Base-by-base conservation (phyloP, 1,139 yeast genomes). In the Magnusiomyces fungicola region DNA sequence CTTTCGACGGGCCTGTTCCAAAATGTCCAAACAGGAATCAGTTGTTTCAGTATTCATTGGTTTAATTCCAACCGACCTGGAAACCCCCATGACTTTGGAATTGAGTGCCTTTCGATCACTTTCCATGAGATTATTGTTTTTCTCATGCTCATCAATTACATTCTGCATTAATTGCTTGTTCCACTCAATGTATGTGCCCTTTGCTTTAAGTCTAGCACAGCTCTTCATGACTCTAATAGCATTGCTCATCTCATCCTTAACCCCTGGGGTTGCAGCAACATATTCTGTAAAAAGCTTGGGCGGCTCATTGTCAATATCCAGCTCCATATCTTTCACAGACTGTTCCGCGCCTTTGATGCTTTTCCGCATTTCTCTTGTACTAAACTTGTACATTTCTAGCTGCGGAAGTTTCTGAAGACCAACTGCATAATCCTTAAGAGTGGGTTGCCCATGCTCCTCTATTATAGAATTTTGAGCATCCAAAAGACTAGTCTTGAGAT, bases 311-410 rank as follows among this genome's bases (percentile, higher is more conserved):
- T 36, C 16, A 3, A 12, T 36, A 7, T 36, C 40, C 16, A 16
- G 22, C 23, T 36, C 40, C 23, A 19, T 36, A 21, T 21, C 40
- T 14, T 36, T 36, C 40, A 19, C 40, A 9, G 9, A 19, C 21
- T 19, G 9, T 14, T 36, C 19, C 23, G 22, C 7, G 14, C 19
- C 16, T 19, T 66, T 63, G 36, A 79, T 75, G 54, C 75, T 76
- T 42, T 70, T 73, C n/a, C 68, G 69, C 55, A 79, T 64, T 55
- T 79, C 83, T 27, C 71, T 67, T 55, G 79, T 75, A 51, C 80
- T 60, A 51, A 63, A 63, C 44, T 63, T 66, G 51, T 59, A 66
- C 55, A 66, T 54, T 25, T 64, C 66, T 25, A 65, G 57, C 47
- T 57, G 52, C 2, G 68, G 68, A 18, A 65, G 52, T 42, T 62